Evolutionary conservation across 805 yeast species (phyloP).

Genomic region (Suhomyces faveliae): DNA sequence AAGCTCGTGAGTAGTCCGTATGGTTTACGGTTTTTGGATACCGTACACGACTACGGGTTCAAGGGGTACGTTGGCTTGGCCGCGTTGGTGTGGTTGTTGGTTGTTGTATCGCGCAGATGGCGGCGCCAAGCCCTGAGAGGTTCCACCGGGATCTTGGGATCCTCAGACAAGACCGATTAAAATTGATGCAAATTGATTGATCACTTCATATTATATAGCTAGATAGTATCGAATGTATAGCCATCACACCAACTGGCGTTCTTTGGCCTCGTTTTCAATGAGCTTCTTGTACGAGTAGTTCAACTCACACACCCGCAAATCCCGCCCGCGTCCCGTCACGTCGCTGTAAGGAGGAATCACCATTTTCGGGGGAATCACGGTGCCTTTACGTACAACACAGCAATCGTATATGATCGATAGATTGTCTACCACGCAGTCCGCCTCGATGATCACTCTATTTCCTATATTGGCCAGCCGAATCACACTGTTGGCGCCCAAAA

Average conservation of each 20-base stretch:
- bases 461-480: constrained; percentile 45
- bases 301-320: constrained; percentile 25
- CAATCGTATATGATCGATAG: constrained; percentile 50
- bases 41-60: constrained; percentile 44
- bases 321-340: constrained; percentile 43
- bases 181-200: neutral
- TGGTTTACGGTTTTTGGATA: constrained; percentile 43
- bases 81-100: constrained; percentile 10
- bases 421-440: constrained; percentile 34
- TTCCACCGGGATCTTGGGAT: constrained; percentile 5
- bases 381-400: constrained; percentile 43
- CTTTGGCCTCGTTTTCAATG: constrained; percentile 38
- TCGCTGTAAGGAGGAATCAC: constrained; percentile 54
- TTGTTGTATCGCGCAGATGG: constrained; percentile 1
- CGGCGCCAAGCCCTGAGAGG: constrained; percentile 5
- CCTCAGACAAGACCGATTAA: constrained; percentile 5
- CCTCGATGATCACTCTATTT: constrained; percentile 48
- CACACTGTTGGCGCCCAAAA: constrained; percentile 35
- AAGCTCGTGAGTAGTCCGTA: constrained; percentile 47
- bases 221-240: too few species aligned
- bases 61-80: constrained; percentile 37
- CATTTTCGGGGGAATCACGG: constrained; percentile 39
- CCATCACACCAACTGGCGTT: constrained; percentile 15
- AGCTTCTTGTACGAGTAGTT: constrained; percentile 32
- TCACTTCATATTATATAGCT: neutral